These are phyloP conservation scores for Penicillium diatomitis DNA, from an alignment of 495 filamentous ascomycete species.

Conservation along the genomic window DNA sequence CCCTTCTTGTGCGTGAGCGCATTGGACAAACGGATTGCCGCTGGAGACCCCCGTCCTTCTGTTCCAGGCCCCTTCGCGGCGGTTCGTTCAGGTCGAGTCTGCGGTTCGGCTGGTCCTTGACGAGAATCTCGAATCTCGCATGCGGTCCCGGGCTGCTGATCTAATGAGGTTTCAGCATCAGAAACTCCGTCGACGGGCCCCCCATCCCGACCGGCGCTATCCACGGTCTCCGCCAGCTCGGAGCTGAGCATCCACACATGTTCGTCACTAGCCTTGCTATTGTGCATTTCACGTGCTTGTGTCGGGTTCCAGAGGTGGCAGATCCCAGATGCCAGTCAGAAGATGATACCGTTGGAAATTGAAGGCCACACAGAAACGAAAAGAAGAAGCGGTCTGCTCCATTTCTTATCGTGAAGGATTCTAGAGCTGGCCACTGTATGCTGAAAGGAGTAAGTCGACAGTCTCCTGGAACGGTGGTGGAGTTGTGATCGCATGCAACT, in stretches of 20 bases:
- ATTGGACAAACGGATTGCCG: constrained; percentile 29
- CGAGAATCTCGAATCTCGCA: constrained; percentile 1
- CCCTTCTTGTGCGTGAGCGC: constrained; percentile 19
- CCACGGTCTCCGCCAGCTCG: constrained; percentile 2
- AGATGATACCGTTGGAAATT: too few species aligned
- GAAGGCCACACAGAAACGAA: too few species aligned
- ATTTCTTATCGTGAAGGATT: too few species aligned
- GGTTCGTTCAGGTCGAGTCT: too few species aligned
- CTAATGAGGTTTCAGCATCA: constrained; percentile 8
- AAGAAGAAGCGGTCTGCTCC: too few species aligned
- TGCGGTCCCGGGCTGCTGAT: background rate
- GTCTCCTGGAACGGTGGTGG: too few species aligned
- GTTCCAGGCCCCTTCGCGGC: too few species aligned
- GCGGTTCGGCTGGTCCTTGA: background rate
- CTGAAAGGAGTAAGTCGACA: too few species aligned
- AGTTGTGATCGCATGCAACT: too few species aligned
- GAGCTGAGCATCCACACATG: background rate
- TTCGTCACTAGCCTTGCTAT: background rate
- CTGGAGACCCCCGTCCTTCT: constrained; percentile 8
- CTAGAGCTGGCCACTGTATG: too few species aligned
- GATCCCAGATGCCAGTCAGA: too few species aligned
- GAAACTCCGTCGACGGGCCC: background rate
- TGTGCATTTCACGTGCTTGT: constrained; percentile 3
- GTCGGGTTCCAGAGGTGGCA: too few species aligned
- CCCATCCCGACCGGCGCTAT: constrained; percentile 4